Evolutionary conservation across 2,329 filamentous ascomycete species (phyloP), one percentile per base, ranked within the genome.

Genomic region (Neocucurbitaria cava): DNA sequence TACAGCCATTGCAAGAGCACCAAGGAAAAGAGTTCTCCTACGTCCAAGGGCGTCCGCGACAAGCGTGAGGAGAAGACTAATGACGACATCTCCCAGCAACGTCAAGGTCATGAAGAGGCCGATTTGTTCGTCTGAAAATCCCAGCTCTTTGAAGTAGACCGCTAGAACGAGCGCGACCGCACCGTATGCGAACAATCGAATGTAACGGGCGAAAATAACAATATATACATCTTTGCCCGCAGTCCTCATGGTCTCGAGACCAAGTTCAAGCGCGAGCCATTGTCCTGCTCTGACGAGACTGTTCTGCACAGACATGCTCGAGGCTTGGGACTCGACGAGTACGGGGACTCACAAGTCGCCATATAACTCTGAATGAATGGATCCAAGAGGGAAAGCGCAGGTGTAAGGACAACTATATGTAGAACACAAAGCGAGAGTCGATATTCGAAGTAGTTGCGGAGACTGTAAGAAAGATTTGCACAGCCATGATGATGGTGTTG

Each of bases 71-170:
- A 75, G 47, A 7, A 77, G 62, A 33, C 68, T 72, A 10, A 78
- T 56, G 1, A 70, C 36, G 0, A 76, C 74, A 54, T 78, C 76
- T 2, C 76, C 76, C 1, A 77, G 61, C 15, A 77, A 54, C 0
- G 76, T 78, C 42, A 77, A 56, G 1, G 76, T 77, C 73, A 77
- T 77, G 58, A 78, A 78, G 3, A 77, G 53, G 0, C 76, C 76
- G 41, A 77, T 77, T 9, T 69, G 64, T 35, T 59, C 63, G 33
- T 78, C 76, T 0, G 75, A 67, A 24, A 76, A 70, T 1, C 66
- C 66, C 6, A 76, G 62, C 11, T 65, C 62, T 51, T 68, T 61
- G 41, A 78, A 74, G 52, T 73, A 76, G 0, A 76, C 59, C 0
- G 74, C 76, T 0, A 78, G 58, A 10, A 78, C 70, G 0, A 78